Evolutionary conservation across 2,329 filamentous ascomycete genomes (phyloP).

Genomic region (Zalaria obscura): DNA sequence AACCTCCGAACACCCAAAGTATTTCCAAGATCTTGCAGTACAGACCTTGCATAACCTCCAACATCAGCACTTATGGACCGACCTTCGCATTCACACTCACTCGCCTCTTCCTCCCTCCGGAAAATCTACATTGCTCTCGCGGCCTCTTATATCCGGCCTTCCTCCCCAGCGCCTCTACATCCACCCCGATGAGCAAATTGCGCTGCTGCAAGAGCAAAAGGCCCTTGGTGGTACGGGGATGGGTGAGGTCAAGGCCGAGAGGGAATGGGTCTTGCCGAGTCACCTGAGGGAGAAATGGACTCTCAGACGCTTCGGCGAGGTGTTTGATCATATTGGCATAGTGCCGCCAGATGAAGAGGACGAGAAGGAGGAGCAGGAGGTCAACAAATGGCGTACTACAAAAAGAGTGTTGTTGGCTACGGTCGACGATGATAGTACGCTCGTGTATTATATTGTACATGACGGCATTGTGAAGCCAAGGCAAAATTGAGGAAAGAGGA

Average conservation of each 20-base stretch:
- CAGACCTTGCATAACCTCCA: conserved; percentile 57
- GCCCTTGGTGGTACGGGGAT: conserved; percentile 17
- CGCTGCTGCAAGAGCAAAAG: conserved; percentile 44
- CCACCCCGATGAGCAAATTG: conserved; percentile 71
- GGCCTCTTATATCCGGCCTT: conserved; percentile 57
- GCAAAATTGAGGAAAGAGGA: conserved; percentile 47
- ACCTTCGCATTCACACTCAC: conserved; percentile 40
- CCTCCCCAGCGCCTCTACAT: conserved; percentile 62
- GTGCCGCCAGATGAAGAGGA: conserved; percentile 22
- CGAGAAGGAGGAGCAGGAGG: conserved; percentile 10
- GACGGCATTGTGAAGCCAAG: conserved; percentile 78
- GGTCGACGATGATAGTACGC: conserved; percentile 65
- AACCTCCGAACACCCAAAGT: conserved; percentile 7
- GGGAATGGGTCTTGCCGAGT: conserved; percentile 65
- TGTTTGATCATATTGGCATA: conserved; percentile 46
- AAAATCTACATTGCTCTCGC: conserved; percentile 27
- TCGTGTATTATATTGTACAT: conserved; percentile 74
- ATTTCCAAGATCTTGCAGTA: conserved; percentile 36
- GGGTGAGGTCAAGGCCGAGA: conserved; percentile 26
- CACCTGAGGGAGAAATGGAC: conserved; percentile 62
- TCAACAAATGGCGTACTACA: conserved; percentile 28
- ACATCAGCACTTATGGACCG: conserved; percentile 63
- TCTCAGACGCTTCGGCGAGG: conserved; percentile 46
- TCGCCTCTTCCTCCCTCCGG: conserved; percentile 17
- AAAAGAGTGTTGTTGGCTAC: conserved; percentile 65